Evolutionary conservation across 2,329 filamentous ascomycete genomes (phyloP), one percentile per base, ranked within the genome.

Genomic region (Cladophialophora bantiana): DNA sequence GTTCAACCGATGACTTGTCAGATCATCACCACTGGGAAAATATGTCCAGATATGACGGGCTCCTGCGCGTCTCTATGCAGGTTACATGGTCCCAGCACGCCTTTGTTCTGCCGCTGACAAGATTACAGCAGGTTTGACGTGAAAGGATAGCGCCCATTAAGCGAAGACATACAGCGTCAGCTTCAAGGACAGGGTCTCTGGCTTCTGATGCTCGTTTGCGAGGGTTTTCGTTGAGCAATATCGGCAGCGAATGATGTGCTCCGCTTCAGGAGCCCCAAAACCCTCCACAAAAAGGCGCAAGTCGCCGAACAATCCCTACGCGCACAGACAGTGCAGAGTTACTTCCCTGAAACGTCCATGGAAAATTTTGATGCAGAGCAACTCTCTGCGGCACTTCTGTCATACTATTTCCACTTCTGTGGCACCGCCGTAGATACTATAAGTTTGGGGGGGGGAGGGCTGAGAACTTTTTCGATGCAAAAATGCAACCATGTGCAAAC

Each of bases 1-100:
- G 57, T 20, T n/a, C 32, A 45, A 15, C 34, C 18, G 45, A 32
- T 15, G 12, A 36, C 13, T 35, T 20, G 38, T 50, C 57, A 59
- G 38, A 31, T 48, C n/a, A 31, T 48, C n/a, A 15, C 18, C 38
- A 38, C 31, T 53, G 48, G 52, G 59, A 59, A 59, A 59, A 35
- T 7, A 34, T 59, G 26, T 31, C 57, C 40, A 12, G 57, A 59
- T 34, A 26, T 34, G 57, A 45, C 57, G 26, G 26, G n/a, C 5
- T 48, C 32, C 20, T 35, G 57, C 31, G 45, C 15, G 4, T 18
- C 7, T 18, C 40, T 45, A 59, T 59, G 57, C 57, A 50, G 20
- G 38, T 18, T 59, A 6, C 57, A 12, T 50, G 57, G 31, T 31
- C 7, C 31, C n/a, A 40, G 57, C 6, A 36, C 26, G n/a, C 57